These are phyloP conservation scores for Globisporangium perplexum DNA, from an alignment of 352 stramenopile species.

Conservation along the genomic window DNA sequence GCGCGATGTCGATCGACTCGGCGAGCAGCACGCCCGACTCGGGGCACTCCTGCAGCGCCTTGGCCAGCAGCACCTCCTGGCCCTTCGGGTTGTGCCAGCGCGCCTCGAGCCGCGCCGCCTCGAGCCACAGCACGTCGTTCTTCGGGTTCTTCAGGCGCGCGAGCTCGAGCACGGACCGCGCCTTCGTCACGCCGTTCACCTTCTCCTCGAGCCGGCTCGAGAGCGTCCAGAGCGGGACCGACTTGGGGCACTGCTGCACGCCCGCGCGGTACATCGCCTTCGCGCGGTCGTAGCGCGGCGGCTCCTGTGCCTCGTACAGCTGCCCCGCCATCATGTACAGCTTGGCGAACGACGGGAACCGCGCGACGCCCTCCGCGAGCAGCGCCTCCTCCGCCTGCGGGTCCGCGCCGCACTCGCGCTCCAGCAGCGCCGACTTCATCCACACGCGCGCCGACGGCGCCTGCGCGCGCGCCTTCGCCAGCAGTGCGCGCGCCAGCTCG, in stretches of 20 bases:
- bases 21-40: conserved; percentile 93
- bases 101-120: conserved; percentile 93
- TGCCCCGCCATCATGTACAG: conserved; percentile 98
- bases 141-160: conserved; percentile 94
- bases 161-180: conserved; percentile 95
- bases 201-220: conserved; percentile 93
- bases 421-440: conserved; percentile 98
- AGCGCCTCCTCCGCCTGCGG: conserved; percentile 74
- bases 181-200: conserved; percentile 91
- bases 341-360: conserved; percentile 92
- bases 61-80: conserved; percentile 95
- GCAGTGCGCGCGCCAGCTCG: conserved; percentile 84
- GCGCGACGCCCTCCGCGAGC: conserved; percentile 85
- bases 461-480: conserved; percentile 73
- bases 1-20: conserved; percentile 94
- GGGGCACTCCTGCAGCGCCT: conserved; percentile 96
- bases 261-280: conserved; percentile 92
- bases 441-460: conserved; percentile 92
- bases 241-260: conserved; percentile 91
- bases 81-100: conserved; percentile 91
- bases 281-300: conserved; percentile 59
- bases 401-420: conserved; percentile 82
- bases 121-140: conserved; percentile 94
- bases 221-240: conserved; percentile 92
- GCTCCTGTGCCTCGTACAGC: conserved; percentile 68